Percentiles rank a stretch among this genome's conserved stretches.
phyloP scores from a whole-genome alignment of 495 filamentous ascomycete species.

The Acidomyces sp. region DNA sequence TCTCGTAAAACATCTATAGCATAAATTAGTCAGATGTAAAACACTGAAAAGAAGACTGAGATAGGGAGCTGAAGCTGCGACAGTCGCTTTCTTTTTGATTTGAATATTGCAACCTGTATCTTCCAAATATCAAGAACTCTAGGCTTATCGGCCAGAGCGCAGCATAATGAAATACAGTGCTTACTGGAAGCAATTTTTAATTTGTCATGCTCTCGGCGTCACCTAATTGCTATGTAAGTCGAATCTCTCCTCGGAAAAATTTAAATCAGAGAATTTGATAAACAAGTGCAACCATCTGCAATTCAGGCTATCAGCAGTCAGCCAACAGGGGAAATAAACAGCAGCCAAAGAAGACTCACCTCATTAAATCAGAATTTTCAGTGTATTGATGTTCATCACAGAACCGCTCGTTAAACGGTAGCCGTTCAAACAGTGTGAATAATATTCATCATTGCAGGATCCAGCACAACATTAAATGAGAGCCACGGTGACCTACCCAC shows the following conservation, averaged over 20 bases:
- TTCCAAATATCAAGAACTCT: background rate
- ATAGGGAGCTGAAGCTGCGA: too few species aligned
- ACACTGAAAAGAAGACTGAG: too few species aligned
- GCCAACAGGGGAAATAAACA: background rate
- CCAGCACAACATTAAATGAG: too few species aligned
- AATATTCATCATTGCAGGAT: constrained; percentile 58
- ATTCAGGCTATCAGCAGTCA: constrained; percentile 24
- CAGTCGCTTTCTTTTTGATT: background rate
- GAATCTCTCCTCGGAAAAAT: background rate
- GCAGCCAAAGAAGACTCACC: constrained; percentile 36
- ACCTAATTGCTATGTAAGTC: background rate
- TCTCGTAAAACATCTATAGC: too few species aligned
- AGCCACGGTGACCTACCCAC: too few species aligned
- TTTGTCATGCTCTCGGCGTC: background rate
- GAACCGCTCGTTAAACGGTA: constrained; percentile 32
- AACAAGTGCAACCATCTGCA: constrained; percentile 14
- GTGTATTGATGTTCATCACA: constrained; percentile 63
- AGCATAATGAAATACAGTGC: background rate
- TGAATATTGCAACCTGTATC: too few species aligned
- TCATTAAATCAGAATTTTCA: constrained; percentile 99
- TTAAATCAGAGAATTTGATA: background rate
- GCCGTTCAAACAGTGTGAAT: constrained; percentile 99
- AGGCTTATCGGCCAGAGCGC: background rate
- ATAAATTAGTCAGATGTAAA: too few species aligned
- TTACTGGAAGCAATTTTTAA: background rate